These are phyloP conservation scores for Candida taoyuanica DNA, from an alignment of 805 yeast species.

Conservation along the genomic window DNA sequence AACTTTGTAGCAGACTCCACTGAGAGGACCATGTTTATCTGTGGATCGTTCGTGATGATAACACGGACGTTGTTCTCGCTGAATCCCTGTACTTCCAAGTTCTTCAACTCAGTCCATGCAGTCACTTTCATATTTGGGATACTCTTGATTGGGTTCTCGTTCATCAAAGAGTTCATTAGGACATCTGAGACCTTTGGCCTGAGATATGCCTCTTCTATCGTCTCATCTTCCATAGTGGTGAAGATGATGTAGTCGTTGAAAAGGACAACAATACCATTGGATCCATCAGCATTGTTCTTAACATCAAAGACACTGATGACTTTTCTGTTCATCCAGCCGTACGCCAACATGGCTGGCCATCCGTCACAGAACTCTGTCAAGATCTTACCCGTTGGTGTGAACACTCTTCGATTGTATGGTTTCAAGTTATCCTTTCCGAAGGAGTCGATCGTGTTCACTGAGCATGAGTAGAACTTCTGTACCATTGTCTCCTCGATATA, in stretches of 20 bases:
- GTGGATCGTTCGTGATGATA: conserved; percentile 24
- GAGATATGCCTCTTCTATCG: conserved; percentile 16
- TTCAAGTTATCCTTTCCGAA: conserved; percentile 58
- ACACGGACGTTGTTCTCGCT: conserved; percentile 29
- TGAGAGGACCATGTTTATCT: conserved; percentile 20
- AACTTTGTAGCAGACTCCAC: conserved; percentile 35
- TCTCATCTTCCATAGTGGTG: conserved; percentile 40
- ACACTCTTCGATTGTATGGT: conserved; percentile 60
- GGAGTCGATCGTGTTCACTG: conserved; percentile 68
- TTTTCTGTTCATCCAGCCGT: conserved; percentile 83
- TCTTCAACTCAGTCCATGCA: conserved; percentile 60
- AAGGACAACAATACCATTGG: conserved; percentile 57
- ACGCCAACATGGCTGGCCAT: conserved; percentile 86
- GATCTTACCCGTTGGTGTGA: conserved; percentile 89
- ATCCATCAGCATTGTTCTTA: conserved; percentile 29
- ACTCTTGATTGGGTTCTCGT: conserved; percentile 70
- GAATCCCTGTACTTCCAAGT: conserved; percentile 45
- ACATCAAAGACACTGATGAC: conserved; percentile 73
- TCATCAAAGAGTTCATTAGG: conserved; percentile 84
- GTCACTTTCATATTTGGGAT: conserved; percentile 68
- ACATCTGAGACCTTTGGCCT: conserved; percentile 69
- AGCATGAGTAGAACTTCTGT: conserved; percentile 43
- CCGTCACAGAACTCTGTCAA: conserved; percentile 76
- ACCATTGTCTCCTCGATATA: conserved; percentile 25
- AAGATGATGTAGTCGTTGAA: conserved; percentile 79